A percentile compares a stretch with the other conserved stretches of the same genome.
Conservation (phyloP, 345 rosid genomes). For the Durio zibethinus region DNA sequence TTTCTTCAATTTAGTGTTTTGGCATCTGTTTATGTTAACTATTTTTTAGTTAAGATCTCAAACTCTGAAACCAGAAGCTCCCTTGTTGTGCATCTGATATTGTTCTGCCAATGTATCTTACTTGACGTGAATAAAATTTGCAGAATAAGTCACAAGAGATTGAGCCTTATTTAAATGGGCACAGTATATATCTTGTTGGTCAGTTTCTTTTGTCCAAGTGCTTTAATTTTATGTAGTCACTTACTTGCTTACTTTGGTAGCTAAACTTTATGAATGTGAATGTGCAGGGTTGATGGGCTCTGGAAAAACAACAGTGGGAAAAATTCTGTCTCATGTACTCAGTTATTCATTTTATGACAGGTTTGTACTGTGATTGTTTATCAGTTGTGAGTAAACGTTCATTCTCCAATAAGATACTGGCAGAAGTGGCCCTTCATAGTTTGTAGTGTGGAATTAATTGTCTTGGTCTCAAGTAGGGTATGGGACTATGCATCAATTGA, state of each 20-base stretch:
- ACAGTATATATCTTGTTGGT: slow-evolving; percentile 94
- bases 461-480: neutral
- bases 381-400: neutral
- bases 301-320: slow-evolving; percentile 93
- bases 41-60: neutral
- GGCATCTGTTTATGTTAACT: neutral
- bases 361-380: slow-evolving; percentile 35
- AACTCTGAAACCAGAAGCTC: neutral
- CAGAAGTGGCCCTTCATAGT: neutral
- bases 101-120: slow-evolving; percentile 24
- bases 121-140: slow-evolving; percentile 28
- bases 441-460: neutral
- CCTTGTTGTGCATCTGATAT: slow-evolving; percentile 6
- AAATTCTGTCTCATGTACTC: slow-evolving; percentile 68
- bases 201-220: slow-evolving; percentile 35
- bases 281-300: slow-evolving; percentile 95
- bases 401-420: neutral
- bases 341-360: slow-evolving; percentile 75
- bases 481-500: neutral
- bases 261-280: slow-evolving; percentile 13
- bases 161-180: slow-evolving; percentile 65
- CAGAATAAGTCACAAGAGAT: slow-evolving; percentile 80
- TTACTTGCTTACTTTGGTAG: neutral
- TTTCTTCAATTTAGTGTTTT: slow-evolving; percentile 5
- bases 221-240: slow-evolving; percentile 8